These are phyloP conservation scores for Cyberlindnera meyerae DNA, from an alignment of 805 yeast genomes.

Conservation along the genomic window DNA sequence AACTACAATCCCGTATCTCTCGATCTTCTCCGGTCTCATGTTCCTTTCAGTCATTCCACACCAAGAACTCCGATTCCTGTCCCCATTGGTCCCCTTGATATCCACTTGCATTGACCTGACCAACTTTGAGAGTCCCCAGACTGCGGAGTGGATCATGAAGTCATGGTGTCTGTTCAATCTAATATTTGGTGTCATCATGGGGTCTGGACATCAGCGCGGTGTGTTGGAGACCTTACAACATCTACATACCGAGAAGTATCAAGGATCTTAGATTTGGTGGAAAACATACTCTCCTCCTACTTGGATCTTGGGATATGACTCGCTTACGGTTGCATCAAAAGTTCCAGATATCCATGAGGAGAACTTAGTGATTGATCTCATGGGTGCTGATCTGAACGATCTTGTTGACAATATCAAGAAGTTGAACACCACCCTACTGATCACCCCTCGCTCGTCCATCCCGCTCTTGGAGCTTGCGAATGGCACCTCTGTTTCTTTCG, in stretches of 20 bases:
- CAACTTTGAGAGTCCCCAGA: conserved; percentile 18
- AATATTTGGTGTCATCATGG: conserved; percentile 60
- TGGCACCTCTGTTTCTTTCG: conserved; percentile 9
- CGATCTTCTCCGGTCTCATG: conserved; percentile 57
- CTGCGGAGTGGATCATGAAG: conserved; percentile 20
- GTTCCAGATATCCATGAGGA: conserved; percentile 1
- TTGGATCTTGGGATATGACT: conserved; percentile 52
- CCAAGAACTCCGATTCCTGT: conserved; percentile 86
- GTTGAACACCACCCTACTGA: conserved; percentile 14
- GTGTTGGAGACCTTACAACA: conserved; percentile 59
- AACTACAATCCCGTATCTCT: conserved; percentile 50
- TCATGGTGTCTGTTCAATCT: conserved; percentile 65
- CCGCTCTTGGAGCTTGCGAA: conserved; percentile 16
- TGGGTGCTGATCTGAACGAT: conserved; percentile 37
- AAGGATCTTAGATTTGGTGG: conserved; percentile 73
- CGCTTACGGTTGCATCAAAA: conserved; percentile 15
- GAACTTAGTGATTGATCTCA: conserved; percentile 36
- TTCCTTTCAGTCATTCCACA: conserved; percentile 75
- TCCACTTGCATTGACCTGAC: conserved; percentile 52
- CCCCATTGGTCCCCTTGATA: conserved; percentile 72
- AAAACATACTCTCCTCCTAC: conserved; percentile 91
- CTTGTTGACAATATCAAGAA: conserved; percentile 23
- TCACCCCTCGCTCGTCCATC: conserved; percentile 24
- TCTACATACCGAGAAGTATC: conserved; percentile 26
- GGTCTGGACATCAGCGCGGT: conserved; percentile 87